phyloP scores from a whole-genome alignment of 352 stramenopile genomes.

The Thraustochytrium sp. region DNA sequence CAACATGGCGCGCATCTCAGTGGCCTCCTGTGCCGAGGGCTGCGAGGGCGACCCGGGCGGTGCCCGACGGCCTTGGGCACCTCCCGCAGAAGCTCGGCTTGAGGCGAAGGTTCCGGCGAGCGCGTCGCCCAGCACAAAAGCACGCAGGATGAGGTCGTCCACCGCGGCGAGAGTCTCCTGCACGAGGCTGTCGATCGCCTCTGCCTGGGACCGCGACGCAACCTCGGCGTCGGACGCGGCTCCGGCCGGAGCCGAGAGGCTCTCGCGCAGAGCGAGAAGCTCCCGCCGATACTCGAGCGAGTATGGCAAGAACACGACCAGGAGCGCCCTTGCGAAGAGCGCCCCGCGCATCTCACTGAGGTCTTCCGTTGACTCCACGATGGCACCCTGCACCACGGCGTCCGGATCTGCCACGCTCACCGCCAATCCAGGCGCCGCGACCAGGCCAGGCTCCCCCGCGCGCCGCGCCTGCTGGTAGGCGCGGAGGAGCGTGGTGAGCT shows the following conservation, averaged over 20 bases:
- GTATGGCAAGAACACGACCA: constrained; percentile 16
- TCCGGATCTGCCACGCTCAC: not conserved
- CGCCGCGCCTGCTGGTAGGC: not conserved
- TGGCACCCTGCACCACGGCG: not conserved
- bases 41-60: not conserved
- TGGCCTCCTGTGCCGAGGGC: not conserved
- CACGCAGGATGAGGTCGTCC: not conserved
- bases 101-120: not conserved
- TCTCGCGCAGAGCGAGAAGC: not conserved
- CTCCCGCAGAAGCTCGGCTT: too few species aligned
- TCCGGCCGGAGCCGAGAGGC: not conserved
- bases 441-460: not conserved
- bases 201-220: not conserved
- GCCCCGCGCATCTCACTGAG: not conserved
- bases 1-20: constrained; percentile 22
- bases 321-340: not conserved
- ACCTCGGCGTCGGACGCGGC: not conserved
- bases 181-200: not conserved
- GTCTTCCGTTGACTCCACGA: not conserved
- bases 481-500: not conserved
- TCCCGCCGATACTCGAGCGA: not conserved
- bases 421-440: not conserved
- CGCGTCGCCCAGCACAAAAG: constrained; percentile 19
- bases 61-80: not conserved
- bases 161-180: not conserved